phyloP scores from a whole-genome alignment of 345 rosid species.

The Limnanthes douglasii region DNA sequence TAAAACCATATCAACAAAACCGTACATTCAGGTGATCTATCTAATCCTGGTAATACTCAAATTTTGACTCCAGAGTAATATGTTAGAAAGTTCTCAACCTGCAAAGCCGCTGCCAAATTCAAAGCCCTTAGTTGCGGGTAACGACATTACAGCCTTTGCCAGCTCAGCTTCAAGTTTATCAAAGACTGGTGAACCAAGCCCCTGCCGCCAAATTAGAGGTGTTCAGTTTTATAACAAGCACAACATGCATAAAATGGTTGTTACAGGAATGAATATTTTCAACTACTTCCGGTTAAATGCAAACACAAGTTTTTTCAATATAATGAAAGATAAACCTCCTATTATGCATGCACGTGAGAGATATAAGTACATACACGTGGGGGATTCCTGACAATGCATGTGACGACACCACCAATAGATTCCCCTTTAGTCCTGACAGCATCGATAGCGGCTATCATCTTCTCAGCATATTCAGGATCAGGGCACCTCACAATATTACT shows the following conservation, averaged over 20 bases:
- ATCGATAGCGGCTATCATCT: slow-evolving; percentile 93
- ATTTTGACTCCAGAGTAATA: slow-evolving; percentile 3
- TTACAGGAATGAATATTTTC: no score
- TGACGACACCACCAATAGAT: slow-evolving; percentile 91
- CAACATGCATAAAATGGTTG: no score
- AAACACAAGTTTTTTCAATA: no score
- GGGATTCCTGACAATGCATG: slow-evolving; percentile 80
- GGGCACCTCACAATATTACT: slow-evolving; percentile 94
- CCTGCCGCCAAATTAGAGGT: slow-evolving; percentile 31
- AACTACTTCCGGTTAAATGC: no score
- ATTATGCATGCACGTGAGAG: neutral
- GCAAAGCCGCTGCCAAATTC: slow-evolving; percentile 97
- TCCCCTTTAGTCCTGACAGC: slow-evolving; percentile 74
- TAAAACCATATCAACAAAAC: neutral
- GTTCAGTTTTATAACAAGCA: no score
- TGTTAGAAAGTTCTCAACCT: slow-evolving; percentile 27
- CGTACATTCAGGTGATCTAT: slow-evolving; percentile 1
- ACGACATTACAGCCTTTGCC: slow-evolving; percentile 86
- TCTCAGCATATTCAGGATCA: slow-evolving; percentile 87
- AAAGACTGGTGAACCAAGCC: slow-evolving; percentile 98
- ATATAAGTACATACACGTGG: slow-evolving; percentile 51
- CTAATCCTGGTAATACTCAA: neutral
- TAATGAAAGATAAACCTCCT: no score
- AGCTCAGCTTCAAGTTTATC: slow-evolving; percentile 95
- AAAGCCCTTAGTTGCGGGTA: slow-evolving; percentile 97